phyloP scores from a whole-genome alignment of 2,329 filamentous ascomycete genomes.

The Calonectria leucothoes region DNA sequence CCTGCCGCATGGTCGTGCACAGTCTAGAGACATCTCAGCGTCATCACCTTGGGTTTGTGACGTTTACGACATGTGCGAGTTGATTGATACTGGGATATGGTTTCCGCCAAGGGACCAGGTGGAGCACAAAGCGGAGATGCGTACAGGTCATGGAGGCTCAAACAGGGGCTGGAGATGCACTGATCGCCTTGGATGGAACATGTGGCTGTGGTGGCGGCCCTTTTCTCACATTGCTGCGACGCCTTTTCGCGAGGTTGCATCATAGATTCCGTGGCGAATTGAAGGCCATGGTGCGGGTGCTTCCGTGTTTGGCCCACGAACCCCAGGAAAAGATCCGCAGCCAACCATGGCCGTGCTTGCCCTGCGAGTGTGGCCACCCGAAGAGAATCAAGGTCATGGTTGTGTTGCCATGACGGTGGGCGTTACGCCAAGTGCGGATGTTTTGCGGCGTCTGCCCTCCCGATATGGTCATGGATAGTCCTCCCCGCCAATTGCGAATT shows the following conservation, averaged over 20 bases:
- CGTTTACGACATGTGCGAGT: slow-evolving; percentile 35
- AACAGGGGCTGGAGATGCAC: slow-evolving; percentile 25
- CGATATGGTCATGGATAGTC: neutral
- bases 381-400: slow-evolving; percentile 30
- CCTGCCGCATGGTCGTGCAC: neutral
- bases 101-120: slow-evolving; percentile 34
- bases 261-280: slow-evolving; percentile 29
- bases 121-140: neutral
- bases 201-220: slow-evolving; percentile 37
- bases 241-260: slow-evolving; percentile 18
- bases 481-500: neutral
- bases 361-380: neutral
- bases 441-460: neutral
- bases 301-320: neutral
- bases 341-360: neutral
- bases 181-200: slow-evolving; percentile 27
- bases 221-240: slow-evolving; percentile 29
- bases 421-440: slow-evolving; percentile 5
- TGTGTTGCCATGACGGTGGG: slow-evolving; percentile 33
- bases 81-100: slow-evolving; percentile 7
- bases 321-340: neutral
- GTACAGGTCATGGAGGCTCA: slow-evolving; percentile 26
- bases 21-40: slow-evolving; percentile 31
- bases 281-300: neutral
- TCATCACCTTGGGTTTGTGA: slow-evolving; percentile 38